phyloP scores from a whole-genome alignment of 2,329 filamentous ascomycete species.

The Lizonia empirigonia region DNA sequence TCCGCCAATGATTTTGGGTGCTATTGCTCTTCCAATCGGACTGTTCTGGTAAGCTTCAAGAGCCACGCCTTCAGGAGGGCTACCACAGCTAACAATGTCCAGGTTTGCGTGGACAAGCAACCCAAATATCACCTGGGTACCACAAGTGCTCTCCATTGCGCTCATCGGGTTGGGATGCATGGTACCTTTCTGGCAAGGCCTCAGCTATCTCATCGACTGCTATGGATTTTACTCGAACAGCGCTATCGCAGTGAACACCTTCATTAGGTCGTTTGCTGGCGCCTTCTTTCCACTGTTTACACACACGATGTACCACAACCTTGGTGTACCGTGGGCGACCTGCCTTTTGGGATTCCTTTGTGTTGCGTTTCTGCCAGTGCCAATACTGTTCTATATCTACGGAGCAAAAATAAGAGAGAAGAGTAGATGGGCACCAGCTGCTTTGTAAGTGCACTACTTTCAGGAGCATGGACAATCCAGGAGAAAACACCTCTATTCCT shows the following conservation, averaged over 20 bases:
- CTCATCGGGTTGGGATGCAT: slow-evolving; percentile 76
- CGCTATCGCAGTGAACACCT: slow-evolving; percentile 57
- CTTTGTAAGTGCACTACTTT: background rate
- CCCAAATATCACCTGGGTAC: slow-evolving; percentile 59
- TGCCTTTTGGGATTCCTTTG: slow-evolving; percentile 43
- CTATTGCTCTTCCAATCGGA: slow-evolving; percentile 61
- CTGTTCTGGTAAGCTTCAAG: slow-evolving; percentile 57
- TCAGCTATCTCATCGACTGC: slow-evolving; percentile 80
- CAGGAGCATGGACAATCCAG: background rate
- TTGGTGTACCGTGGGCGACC: slow-evolving; percentile 45
- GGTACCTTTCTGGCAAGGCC: slow-evolving; percentile 79
- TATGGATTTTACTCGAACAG: slow-evolving; percentile 54
- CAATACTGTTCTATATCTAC: slow-evolving; percentile 45
- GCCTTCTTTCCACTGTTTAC: slow-evolving; percentile 59
- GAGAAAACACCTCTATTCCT: no score
- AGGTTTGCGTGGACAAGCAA: slow-evolving; percentile 62
- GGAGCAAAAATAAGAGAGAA: slow-evolving; percentile 40
- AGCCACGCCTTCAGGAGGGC: background rate
- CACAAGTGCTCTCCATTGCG: slow-evolving; percentile 60
- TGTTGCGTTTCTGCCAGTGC: slow-evolving; percentile 42
- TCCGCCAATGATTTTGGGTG: slow-evolving; percentile 69
- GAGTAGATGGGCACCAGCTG: slow-evolving; percentile 41
- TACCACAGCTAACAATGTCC: background rate
- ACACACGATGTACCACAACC: slow-evolving; percentile 52
- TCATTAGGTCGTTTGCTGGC: slow-evolving; percentile 56